Evolutionary conservation across 345 rosid species (phyloP).

Genomic region (Microcos paniculata): DNA sequence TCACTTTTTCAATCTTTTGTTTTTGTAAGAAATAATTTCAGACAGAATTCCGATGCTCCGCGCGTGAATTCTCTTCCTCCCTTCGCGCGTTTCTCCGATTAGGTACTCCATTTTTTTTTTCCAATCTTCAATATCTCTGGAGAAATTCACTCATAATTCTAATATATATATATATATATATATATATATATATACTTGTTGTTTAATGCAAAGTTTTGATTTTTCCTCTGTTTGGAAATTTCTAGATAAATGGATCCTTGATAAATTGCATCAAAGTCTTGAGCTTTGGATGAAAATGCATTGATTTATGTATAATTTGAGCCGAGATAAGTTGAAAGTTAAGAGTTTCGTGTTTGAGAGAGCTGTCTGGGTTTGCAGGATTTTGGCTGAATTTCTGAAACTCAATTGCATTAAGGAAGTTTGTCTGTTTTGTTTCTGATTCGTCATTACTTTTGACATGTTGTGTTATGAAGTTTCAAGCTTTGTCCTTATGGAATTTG

Average conservation of each 20-base stretch:
- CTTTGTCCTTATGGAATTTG: neutral
- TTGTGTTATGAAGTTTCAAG: neutral
- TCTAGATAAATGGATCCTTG: neutral
- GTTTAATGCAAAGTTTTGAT: neutral
- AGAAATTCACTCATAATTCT: neutral
- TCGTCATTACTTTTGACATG: neutral
- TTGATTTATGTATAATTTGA: neutral
- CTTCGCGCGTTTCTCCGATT: slow-evolving; percentile 12
- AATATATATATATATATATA: too few relatives aligned
- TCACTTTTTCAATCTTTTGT: neutral
- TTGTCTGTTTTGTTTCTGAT: neutral
- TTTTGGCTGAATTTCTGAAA: neutral
- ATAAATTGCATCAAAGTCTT: neutral
- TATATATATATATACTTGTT: too few relatives aligned
- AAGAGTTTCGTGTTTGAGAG: neutral
- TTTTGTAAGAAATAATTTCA: slow-evolving; percentile 11
- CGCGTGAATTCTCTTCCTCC: slow-evolving; percentile 13
- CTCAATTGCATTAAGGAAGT: neutral
- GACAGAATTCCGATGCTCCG: slow-evolving; percentile 6
- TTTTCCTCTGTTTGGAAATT: neutral
- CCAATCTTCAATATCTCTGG: neutral
- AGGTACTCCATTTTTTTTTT: slow-evolving; percentile 8
- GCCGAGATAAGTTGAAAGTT: neutral
- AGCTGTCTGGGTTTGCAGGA: neutral
- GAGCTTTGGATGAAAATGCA: slow-evolving; percentile 8